Conservation (phyloP, 2,329 filamentous ascomycete genomes). For the Uncinocarpus reesii region DNA sequence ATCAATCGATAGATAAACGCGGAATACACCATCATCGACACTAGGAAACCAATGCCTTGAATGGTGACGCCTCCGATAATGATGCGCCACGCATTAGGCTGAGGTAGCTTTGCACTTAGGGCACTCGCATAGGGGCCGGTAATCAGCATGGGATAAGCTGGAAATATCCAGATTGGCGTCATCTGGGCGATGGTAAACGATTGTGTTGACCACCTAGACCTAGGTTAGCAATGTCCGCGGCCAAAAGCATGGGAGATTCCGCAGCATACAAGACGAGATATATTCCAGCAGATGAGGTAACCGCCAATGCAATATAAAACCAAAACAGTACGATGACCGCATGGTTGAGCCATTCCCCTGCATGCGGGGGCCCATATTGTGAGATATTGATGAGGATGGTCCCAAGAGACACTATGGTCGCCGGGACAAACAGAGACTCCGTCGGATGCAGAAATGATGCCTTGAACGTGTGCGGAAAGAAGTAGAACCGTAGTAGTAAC, state of each 20-base stretch:
- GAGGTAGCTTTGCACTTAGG: conserved; percentile 41
- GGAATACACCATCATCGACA: conserved; percentile 68
- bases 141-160: conserved; percentile 69
- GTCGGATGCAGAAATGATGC: conserved; percentile 65
- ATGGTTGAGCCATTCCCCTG: conserved; percentile 51
- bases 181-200: conserved; percentile 67
- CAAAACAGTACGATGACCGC: conserved; percentile 61
- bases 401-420: conserved; percentile 57
- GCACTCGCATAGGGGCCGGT: conserved; percentile 62
- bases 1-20: conserved; percentile 79
- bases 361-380: conserved; percentile 59
- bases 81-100: conserved; percentile 40
- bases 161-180: conserved; percentile 84
- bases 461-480: conserved; percentile 59
- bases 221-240: conserved; percentile 14
- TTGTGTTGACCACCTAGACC: conserved; percentile 50
- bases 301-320: conserved; percentile 60
- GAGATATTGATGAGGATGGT: conserved; percentile 69
- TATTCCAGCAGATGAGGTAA: conserved; percentile 57
- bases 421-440: conserved; percentile 67
- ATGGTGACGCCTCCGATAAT: conserved; percentile 51
- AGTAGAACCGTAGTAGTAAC: conserved; percentile 57
- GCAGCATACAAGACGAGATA: conserved; percentile 58
- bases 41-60: conserved; percentile 55
- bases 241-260: background rate